These are phyloP conservation scores for Cornus kousa DNA, from an alignment of 148 eudicot genomes.

Conservation along the genomic window DNA sequence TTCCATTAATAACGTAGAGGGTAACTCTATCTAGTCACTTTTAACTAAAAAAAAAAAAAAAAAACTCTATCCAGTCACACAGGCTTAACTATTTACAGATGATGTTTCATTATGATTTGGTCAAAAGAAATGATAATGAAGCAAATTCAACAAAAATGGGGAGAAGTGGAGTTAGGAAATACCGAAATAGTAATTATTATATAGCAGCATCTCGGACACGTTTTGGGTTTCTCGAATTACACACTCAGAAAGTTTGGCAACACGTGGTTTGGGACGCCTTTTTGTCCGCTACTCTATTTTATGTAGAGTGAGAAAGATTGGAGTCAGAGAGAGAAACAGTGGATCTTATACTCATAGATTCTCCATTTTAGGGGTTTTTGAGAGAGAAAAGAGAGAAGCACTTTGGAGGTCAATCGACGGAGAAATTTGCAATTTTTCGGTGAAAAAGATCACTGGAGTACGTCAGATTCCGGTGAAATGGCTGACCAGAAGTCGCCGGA, in stretches of 20 bases:
- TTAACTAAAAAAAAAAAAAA: too few relatives aligned
- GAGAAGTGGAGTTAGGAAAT: too few relatives aligned
- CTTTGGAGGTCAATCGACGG: neutral
- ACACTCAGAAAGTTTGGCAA: constrained; percentile 16
- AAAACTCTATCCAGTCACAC: too few relatives aligned
- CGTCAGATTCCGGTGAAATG: constrained; percentile 10
- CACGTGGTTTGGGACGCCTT: constrained; percentile 17
- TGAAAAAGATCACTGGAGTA: neutral
- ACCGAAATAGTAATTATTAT: too few relatives aligned
- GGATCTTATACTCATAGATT: neutral
- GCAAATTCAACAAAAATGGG: too few relatives aligned
- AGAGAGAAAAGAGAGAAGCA: neutral
- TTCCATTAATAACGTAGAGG: too few relatives aligned
- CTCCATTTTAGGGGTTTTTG: neutral
- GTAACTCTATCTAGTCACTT: too few relatives aligned
- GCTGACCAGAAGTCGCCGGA: constrained; percentile 19
- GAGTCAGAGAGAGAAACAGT: constrained; percentile 3
- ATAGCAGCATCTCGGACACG: too few relatives aligned
- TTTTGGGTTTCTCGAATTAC: constrained; percentile 10
- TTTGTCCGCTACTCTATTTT: constrained; percentile 14
- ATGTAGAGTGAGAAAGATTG: neutral
- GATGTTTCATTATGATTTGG: neutral
- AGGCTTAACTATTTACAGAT: too few relatives aligned
- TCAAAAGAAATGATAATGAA: neutral
- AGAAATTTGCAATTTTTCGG: neutral